A percentile compares a stretch with the other conserved stretches of the same genome.
Evolutionary conservation across 345 rosid species (phyloP).

Genomic region (Combretum micranthum): DNA sequence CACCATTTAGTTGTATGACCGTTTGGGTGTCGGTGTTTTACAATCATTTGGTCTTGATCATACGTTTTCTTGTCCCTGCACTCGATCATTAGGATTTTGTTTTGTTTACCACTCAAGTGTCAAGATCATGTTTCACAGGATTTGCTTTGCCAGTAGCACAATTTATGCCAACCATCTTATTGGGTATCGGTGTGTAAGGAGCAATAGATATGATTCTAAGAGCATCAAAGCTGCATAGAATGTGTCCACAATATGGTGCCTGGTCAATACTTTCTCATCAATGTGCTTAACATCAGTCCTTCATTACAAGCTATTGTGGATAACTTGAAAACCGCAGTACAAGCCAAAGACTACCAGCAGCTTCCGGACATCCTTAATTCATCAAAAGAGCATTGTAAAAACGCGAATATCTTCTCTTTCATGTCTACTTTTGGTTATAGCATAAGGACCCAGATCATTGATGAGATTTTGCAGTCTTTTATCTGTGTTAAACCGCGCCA

Average conservation of each 20-base stretch:
- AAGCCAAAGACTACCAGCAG: slow-evolving; percentile 40
- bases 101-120: too few relatives aligned
- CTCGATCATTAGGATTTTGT: too few relatives aligned
- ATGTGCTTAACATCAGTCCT: slow-evolving; percentile 18
- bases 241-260: slow-evolving; percentile 7
- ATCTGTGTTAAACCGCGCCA: slow-evolving; percentile 53
- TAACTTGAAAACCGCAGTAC: slow-evolving; percentile 46
- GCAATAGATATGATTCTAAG: neutral
- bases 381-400: slow-evolving; percentile 22
- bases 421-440: slow-evolving; percentile 39
- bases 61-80: too few relatives aligned
- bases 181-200: too few relatives aligned
- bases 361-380: slow-evolving; percentile 59
- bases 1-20: too few relatives aligned
- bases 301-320: slow-evolving; percentile 39
- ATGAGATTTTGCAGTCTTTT: slow-evolving; percentile 59
- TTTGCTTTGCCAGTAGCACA: too few relatives aligned
- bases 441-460: slow-evolving; percentile 38
- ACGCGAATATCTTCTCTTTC: slow-evolving; percentile 57
- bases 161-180: too few relatives aligned
- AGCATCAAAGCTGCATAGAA: slow-evolving; percentile 14
- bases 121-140: too few relatives aligned
- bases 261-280: slow-evolving; percentile 3
- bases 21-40: too few relatives aligned
- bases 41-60: too few relatives aligned